Evolutionary conservation across 2,329 filamentous ascomycete species (phyloP), one percentile per base, ranked within the genome.

Genomic region (Pezizomycotina sp.): DNA sequence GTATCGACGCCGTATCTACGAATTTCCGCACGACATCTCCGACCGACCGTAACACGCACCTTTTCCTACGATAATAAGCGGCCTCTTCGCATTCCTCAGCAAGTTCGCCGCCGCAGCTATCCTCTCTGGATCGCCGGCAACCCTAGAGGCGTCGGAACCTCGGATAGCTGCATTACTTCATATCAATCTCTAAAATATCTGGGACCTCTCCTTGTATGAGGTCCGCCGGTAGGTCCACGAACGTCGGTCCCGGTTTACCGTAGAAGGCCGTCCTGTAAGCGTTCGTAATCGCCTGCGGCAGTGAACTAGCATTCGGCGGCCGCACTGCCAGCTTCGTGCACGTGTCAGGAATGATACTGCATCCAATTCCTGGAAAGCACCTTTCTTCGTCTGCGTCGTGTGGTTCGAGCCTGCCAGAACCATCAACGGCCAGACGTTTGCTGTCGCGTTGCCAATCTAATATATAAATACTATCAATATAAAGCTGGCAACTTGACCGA

Each of bases 341-440:
- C 1, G 66, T 8, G 59, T 59, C 7, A 71, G 52, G 5, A 71
- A 53, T 3, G 63, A 58, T 16, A 71, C 58, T 14, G 65, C 62
- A 48, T 71, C 66, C 37, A 71, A 56, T 49, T 71, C 66, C 52
- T 71, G 68, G 45, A 71, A 71, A 19, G 61, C 64, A 14, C 64
- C 66, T 46, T 66, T 68, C 6, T 60, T 63, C 12, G 63, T 55
- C 42, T 64, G 59, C 1, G 63, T 63, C 2, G 42, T 46, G 50
- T 69, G 66, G 25, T 59, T 61, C 3, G 65, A 65, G 2, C 68
- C 67, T 10, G 62, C 65, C 2, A 71, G 58, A 2, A 70, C 56
- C 2, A 71, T 56, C 5, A 70, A 51, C 2, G 68, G 67, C 46
- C 65, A 71, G 14, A 60, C 61, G 52, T 70, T 70, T n/a, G n/a